phyloP scores from a whole-genome alignment of 1,284 basidiomycete species.

The Neotropicomus parvogracilis region DNA sequence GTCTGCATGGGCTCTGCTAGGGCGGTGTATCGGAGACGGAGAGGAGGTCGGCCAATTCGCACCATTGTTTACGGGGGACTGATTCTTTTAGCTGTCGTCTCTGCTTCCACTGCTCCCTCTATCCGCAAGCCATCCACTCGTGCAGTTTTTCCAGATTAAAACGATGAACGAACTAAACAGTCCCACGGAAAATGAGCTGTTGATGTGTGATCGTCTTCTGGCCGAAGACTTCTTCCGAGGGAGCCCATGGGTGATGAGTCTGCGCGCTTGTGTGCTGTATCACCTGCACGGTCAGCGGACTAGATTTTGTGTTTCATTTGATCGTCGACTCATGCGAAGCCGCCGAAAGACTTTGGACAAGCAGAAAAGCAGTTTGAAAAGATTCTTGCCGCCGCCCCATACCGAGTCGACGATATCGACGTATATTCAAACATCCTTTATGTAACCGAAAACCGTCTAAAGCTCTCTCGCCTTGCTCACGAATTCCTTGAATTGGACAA shows the following conservation, averaged over 20 bases:
- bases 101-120: slow-evolving; percentile 64
- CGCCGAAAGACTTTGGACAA: slow-evolving; percentile 70
- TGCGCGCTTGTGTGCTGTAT: slow-evolving; percentile 84
- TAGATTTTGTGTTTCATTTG: neutral
- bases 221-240: slow-evolving; percentile 71
- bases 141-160: slow-evolving; percentile 87
- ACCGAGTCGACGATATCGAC: slow-evolving; percentile 92
- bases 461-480: slow-evolving; percentile 89
- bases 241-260: slow-evolving; percentile 83
- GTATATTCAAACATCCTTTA: slow-evolving; percentile 97
- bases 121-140: slow-evolving; percentile 65
- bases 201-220: slow-evolving; percentile 75
- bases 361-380: slow-evolving; percentile 83
- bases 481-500: slow-evolving; percentile 85
- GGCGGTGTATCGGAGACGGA: slow-evolving; percentile 79
- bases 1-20: slow-evolving; percentile 86
- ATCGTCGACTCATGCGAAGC: slow-evolving; percentile 8
- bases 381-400: slow-evolving; percentile 79
- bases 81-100: slow-evolving; percentile 53
- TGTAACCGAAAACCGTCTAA: slow-evolving; percentile 85
- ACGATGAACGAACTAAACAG: slow-evolving; percentile 89
- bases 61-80: neutral
- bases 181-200: slow-evolving; percentile 77
- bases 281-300: slow-evolving; percentile 73
- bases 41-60: slow-evolving; percentile 65